Evolutionary conservation across 2,329 filamentous ascomycete species (phyloP).

Genomic region (Pyrenochaeta sp.): DNA sequence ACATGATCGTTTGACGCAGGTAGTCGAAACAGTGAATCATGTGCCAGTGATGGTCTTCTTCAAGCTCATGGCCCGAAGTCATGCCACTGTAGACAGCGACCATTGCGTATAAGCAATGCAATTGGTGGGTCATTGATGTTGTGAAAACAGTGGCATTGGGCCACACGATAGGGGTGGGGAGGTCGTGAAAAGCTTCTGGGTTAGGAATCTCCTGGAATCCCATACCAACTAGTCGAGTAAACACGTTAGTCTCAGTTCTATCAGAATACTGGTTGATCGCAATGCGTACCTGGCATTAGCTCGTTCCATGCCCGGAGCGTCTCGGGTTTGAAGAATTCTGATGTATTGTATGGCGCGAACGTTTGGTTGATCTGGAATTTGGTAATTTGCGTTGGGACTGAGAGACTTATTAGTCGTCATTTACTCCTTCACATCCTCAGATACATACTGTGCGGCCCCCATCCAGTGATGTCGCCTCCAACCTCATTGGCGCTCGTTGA

Average conservation of each 20-base stretch:
- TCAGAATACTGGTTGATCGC: too few species aligned
- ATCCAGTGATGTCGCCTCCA: conserved; percentile 44
- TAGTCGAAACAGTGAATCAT: conserved; percentile 50
- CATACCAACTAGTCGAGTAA: conserved; percentile 33
- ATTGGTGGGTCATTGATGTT: conserved; percentile 44
- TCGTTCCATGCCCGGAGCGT: conserved; percentile 44
- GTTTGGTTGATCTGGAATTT: conserved; percentile 46
- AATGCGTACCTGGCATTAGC: conserved; percentile 36
- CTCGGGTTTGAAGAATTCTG: conserved; percentile 45
- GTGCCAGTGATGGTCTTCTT: conserved; percentile 47
- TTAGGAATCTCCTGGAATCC: conserved; percentile 41
- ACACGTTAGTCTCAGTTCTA: conserved; percentile 6
- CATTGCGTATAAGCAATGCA: conserved; percentile 45
- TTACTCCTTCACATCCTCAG: background rate
- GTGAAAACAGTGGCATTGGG: conserved; percentile 44
- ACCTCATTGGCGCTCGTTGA: conserved; percentile 38
- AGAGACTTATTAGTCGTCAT: background rate
- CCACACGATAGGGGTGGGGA: conserved; percentile 44
- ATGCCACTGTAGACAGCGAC: conserved; percentile 41
- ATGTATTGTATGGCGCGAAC: conserved; percentile 44
- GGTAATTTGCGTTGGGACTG: conserved; percentile 43
- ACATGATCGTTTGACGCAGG: conserved; percentile 46
- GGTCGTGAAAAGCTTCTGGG: conserved; percentile 39
- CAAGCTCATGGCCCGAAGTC: conserved; percentile 29
- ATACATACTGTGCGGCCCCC: conserved; percentile 39